Base-by-base conservation (phyloP, 1,139 yeast species). In the Diutina scorzettiae region DNA sequence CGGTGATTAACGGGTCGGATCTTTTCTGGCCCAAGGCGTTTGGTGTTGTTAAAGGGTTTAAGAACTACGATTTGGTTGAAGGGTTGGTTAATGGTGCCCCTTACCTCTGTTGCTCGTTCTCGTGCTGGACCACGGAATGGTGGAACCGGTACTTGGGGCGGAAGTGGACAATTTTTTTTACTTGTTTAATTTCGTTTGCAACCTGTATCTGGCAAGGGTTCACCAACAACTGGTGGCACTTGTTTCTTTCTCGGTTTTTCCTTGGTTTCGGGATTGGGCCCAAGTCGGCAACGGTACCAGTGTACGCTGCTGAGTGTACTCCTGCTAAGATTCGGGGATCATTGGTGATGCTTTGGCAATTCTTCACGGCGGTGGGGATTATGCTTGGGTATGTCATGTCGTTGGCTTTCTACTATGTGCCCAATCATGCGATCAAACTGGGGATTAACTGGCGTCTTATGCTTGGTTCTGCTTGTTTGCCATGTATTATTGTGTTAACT, bases 31-130 rank as follows among this genome's bases (percentile, higher is more conserved):
- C 89, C 5, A 51, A 53, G 2, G 58, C 57, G 1, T 68, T 82
- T 55, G 79, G 77, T 1, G 66, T 81, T 43, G 20, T 18, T 14
- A 41, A 43, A 3, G 48, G 47, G 42, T 20, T 34, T n/a, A 63
- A 67, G 29, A 66, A 80, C 53, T 71, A 75, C 40, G 76, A 76
- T 46, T 79, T 89, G 78, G 56, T 84, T 21, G 73, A 75, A 49
- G 95, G 95, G 33, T 67, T 85, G 46, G 75, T 83, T 44, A 82
- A 83, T 53, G 80, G 86, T 46, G 83, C 93, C 3, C 95, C 95
- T 1, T 85, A 84, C 55, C 65, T 85, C 44, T 78, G 85, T 54
- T 78, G 89, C 51, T 74, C 87, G 1, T 60, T 82, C 45, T 76
- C 87, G 2, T 80, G 91, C 56, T 83, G 93, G 78, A 58, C 78